Conservation (phyloP, 306 rosid genomes). For the Vigna radiata region DNA sequence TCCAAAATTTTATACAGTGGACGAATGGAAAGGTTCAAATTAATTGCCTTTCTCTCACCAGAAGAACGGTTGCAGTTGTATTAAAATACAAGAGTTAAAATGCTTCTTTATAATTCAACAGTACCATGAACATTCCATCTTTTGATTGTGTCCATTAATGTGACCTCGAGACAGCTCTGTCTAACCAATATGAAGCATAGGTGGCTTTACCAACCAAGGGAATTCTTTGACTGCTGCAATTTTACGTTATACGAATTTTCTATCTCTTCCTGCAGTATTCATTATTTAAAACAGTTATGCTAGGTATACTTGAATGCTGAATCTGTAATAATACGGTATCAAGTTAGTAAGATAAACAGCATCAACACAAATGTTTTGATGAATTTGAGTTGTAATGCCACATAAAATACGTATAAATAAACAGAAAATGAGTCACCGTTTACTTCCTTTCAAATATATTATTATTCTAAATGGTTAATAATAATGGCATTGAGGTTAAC, state of each 20-base stretch:
- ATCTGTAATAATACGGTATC: slow-evolving; percentile 8
- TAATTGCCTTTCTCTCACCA: background rate
- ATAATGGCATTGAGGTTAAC: background rate
- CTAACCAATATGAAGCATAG: background rate
- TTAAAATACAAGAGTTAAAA: background rate
- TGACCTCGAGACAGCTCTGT: slow-evolving; percentile 7
- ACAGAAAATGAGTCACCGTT: background rate
- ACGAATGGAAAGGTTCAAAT: background rate
- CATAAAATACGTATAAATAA: background rate
- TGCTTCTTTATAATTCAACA: slow-evolving; percentile 26
- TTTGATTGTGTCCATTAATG: background rate
- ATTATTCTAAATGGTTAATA: background rate
- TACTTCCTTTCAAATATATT: background rate
- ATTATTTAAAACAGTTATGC: slow-evolving; percentile 4
- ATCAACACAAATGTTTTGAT: background rate
- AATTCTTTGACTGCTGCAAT: slow-evolving; percentile 69
- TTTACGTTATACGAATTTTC: slow-evolving; percentile 50
- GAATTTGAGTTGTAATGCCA: background rate
- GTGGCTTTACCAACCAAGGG: slow-evolving; percentile 55
- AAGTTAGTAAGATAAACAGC: slow-evolving; percentile 15
- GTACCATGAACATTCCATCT: background rate
- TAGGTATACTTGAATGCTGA: slow-evolving; percentile 13
- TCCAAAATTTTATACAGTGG: slow-evolving; percentile 2
- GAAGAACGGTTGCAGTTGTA: background rate
- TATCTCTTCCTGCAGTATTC: slow-evolving; percentile 46